A percentile compares a stretch with the other conserved stretches of the same genome.
Evolutionary conservation across 2,329 filamentous ascomycete genomes (phyloP).

Genomic region (Tolypocladium tropicale): DNA sequence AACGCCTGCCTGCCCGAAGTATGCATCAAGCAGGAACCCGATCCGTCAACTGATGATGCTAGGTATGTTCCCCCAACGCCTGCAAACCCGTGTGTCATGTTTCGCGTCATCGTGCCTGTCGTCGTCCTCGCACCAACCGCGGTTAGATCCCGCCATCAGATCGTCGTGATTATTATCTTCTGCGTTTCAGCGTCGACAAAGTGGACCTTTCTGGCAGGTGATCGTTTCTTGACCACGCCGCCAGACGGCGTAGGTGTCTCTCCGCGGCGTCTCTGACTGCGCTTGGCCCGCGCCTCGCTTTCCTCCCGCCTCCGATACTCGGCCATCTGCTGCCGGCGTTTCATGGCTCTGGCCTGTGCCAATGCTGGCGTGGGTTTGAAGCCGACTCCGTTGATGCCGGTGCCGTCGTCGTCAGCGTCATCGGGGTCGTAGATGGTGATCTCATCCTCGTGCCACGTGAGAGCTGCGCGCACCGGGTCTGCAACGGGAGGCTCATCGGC

Average conservation of each 20-base stretch:
- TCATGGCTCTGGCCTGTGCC: slow-evolving; percentile 45
- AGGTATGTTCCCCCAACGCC: not conserved
- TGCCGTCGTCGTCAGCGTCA: slow-evolving; percentile 56
- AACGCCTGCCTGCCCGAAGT: not conserved
- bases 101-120: not conserved
- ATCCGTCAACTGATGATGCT: not conserved
- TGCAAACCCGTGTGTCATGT: not conserved
- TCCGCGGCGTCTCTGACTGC: slow-evolving; percentile 40
- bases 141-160: slow-evolving; percentile 8
- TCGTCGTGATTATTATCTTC: slow-evolving; percentile 19
- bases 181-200: slow-evolving; percentile 29
- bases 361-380: slow-evolving; percentile 55
- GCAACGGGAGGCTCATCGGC: slow-evolving; percentile 28
- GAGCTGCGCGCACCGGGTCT: slow-evolving; percentile 45
- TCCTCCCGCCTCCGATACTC: slow-evolving; percentile 54
- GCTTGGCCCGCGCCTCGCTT: slow-evolving; percentile 44
- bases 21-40: too few species aligned
- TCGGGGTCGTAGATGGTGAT: slow-evolving; percentile 56
- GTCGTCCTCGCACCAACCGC: not conserved
- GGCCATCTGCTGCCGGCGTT: slow-evolving; percentile 48
- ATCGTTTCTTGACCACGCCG: slow-evolving; percentile 12
- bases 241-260: slow-evolving; percentile 15
- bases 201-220: slow-evolving; percentile 23
- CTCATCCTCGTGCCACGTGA: slow-evolving; percentile 60
- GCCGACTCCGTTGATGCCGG: slow-evolving; percentile 57